Evolutionary conservation across 345 rosid genomes (phyloP), one percentile per base, ranked within the genome.

Genomic region (Microthlaspi erraticum): DNA sequence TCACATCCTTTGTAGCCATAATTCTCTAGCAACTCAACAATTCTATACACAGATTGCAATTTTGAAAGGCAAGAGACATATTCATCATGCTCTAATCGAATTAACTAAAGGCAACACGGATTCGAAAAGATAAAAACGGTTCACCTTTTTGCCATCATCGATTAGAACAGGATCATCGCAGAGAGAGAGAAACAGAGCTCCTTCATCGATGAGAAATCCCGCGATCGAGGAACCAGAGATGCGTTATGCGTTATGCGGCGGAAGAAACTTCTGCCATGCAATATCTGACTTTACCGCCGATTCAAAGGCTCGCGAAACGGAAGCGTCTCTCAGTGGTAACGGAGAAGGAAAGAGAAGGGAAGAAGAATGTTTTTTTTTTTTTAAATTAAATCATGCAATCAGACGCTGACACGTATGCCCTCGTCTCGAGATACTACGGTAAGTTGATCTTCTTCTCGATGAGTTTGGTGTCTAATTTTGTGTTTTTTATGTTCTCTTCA

Each of bases 261-360:
- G 89, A 10, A 89, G 71, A 71, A 84, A 87, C 36, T 50, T 71
- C 6, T 64, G 50, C 94, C 91, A 86, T 11, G 80, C 78, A 20
- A 39, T 64, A 61, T 86, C 86, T 20, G 87, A 81, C 16, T 74
- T 57, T 0, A 67, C 78, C 7, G 84, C 81, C 7, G 82, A 75
- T 44, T 60, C 63, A 17, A 83, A 83, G 7, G 58, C 6, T 23
- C 73, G 74, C 3, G 84, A 84, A 34, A 88, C 85, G 26, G 70
- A 18, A 1, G 89, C 58, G 3, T n/a, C n/a, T n/a, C n/a, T n/a
- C n/a, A n/a, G n/a, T n/a, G n/a, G n/a, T n/a, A n/a, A n/a, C n/a
- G n/a, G n/a, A n/a, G n/a, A n/a, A n/a, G n/a, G n/a, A n/a, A n/a
- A n/a, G n/a, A n/a, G n/a, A n/a, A n/a, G n/a, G n/a, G n/a, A n/a